A percentile compares a stretch with the other conserved stretches of the same genome.
phyloP scores from a whole-genome alignment of 2,329 filamentous ascomycete species.

The Teratosphaeria epicoccoides region DNA sequence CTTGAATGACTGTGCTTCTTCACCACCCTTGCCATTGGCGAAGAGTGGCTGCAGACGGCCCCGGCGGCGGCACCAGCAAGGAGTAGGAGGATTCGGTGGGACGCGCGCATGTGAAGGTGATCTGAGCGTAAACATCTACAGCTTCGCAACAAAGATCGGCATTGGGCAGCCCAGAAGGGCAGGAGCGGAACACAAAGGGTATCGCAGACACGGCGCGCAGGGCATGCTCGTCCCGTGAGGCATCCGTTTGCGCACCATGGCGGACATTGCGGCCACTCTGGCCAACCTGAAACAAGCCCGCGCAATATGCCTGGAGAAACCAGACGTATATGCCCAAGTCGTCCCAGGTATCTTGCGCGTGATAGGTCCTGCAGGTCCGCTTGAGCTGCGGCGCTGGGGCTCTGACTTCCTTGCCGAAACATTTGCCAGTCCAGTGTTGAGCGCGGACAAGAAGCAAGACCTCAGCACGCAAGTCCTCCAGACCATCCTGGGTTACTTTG shows the following conservation, averaged over 20 bases:
- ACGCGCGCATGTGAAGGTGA: background rate
- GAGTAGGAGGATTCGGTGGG: background rate
- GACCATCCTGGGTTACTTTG: conserved; percentile 47
- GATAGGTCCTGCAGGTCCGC: conserved; percentile 59
- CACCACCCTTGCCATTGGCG: background rate
- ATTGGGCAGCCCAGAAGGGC: background rate
- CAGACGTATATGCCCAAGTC: conserved; percentile 82
- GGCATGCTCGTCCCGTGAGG: background rate
- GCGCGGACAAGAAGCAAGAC: conserved; percentile 66
- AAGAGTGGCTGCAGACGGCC: background rate
- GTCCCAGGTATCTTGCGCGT: conserved; percentile 89
- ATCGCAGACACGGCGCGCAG: background rate
- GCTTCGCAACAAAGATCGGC: background rate
- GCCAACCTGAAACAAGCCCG: conserved; percentile 83
- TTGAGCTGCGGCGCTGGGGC: conserved; percentile 89
- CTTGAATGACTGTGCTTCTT: background rate
- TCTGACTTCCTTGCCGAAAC: conserved; percentile 92
- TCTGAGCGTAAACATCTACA: conserved; percentile 14
- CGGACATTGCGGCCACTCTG: conserved; percentile 44
- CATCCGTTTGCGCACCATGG: conserved; percentile 2
- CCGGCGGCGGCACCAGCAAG: background rate
- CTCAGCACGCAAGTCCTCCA: conserved; percentile 60
- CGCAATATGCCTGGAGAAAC: conserved; percentile 75
- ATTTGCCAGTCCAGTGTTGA: conserved; percentile 81
- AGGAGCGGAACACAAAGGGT: background rate